These are phyloP conservation scores for Coniella vitis DNA, from an alignment of 2,329 filamentous ascomycete species.

Conservation along the genomic window DNA sequence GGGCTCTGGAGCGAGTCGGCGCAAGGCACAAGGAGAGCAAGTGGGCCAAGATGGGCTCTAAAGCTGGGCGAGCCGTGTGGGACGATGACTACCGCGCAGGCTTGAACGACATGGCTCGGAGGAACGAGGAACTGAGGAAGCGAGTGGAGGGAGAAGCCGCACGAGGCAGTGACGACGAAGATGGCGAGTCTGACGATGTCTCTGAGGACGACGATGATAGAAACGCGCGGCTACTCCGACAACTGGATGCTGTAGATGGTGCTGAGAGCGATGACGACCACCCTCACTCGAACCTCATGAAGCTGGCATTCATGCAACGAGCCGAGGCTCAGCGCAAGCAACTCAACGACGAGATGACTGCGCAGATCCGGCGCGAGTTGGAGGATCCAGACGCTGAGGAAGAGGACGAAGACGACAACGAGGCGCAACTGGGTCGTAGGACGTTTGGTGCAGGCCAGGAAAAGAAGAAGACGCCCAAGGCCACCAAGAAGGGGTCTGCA, in stretches of 20 bases:
- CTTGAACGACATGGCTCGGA: conserved; percentile 71
- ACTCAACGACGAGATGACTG: conserved; percentile 71
- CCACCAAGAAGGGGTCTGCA: conserved; percentile 21
- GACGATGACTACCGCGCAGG: conserved; percentile 78
- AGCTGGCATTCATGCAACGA: conserved; percentile 92
- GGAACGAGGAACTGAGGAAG: conserved; percentile 73
- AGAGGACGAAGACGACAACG: conserved; percentile 43
- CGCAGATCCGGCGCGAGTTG: conserved; percentile 64
- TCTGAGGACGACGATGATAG: conserved; percentile 54
- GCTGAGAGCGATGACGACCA: conserved; percentile 40
- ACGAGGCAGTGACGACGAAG: conserved; percentile 23
- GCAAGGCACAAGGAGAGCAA: conserved; percentile 82
- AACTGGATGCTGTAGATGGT: conserved; percentile 36
- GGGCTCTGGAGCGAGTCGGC: conserved; percentile 80
- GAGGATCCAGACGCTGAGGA: conserved; percentile 49
- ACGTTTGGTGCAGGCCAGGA: conserved; percentile 51
- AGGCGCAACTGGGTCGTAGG: conserved; percentile 60
- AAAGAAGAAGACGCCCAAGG: conserved; percentile 24
- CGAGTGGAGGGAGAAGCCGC: conserved; percentile 65
- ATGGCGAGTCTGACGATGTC: conserved; percentile 41
- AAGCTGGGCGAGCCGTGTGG: conserved; percentile 75
- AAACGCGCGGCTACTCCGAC: conserved; percentile 40
- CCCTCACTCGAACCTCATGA: conserved; percentile 63
- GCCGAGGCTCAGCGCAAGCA: conserved; percentile 73
- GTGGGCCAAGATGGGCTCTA: conserved; percentile 81